phyloP scores from a whole-genome alignment of 179 eudicot species.

The Silene coronaria region DNA sequence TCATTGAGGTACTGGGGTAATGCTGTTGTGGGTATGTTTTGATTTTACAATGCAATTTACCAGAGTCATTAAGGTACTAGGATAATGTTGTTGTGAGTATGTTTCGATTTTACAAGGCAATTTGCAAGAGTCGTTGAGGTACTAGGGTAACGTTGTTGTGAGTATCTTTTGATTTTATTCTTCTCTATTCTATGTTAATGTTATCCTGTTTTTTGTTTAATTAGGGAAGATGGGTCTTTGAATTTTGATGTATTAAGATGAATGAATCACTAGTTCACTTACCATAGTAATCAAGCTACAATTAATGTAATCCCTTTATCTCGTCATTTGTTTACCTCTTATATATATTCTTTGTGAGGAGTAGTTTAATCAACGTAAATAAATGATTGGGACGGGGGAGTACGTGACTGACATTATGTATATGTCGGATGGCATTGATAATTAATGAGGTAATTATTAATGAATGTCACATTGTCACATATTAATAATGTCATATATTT shows the following conservation, averaged over 20 bases:
- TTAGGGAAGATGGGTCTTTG: neutral
- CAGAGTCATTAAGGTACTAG: too few species aligned
- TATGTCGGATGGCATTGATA: conserved; percentile 31
- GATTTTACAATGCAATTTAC: too few species aligned
- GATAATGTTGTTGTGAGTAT: neutral
- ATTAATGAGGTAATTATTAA: conserved; percentile 16
- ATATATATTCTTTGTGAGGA: too few species aligned
- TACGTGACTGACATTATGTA: conserved; percentile 37
- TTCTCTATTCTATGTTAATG: neutral
- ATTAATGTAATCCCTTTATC: too few species aligned
- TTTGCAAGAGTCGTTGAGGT: too few species aligned
- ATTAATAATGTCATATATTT: conserved; percentile 22
- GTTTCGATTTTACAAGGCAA: too few species aligned
- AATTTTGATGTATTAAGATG: conserved; percentile 28
- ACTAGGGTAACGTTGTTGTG: too few species aligned
- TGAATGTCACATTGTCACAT: conserved; percentile 10
- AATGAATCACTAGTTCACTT: conserved; percentile 22
- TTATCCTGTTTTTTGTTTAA: neutral
- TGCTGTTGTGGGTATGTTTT: too few species aligned
- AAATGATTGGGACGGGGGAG: neutral
- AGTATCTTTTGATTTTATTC: too few species aligned
- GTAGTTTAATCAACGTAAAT: too few species aligned
- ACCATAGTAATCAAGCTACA: conserved; percentile 7
- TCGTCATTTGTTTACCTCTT: too few species aligned
- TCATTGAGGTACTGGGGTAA: too few species aligned